Conservation (phyloP, 148 eudicot species). For the Nyssa sinensis region DNA sequence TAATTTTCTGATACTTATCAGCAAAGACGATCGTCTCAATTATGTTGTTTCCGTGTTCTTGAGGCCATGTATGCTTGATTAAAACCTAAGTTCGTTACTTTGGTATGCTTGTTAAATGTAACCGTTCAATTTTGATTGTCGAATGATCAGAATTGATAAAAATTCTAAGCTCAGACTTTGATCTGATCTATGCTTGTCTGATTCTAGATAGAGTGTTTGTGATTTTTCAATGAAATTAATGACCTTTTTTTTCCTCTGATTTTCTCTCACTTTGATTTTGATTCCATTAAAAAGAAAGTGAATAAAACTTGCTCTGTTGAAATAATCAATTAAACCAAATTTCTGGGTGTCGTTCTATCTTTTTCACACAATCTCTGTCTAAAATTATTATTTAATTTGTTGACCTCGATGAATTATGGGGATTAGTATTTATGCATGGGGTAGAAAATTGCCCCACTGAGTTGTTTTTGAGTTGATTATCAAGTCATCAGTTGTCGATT, state of each 20-base stretch:
- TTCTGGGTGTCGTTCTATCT: no score
- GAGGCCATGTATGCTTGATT: background rate
- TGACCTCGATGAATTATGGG: no score
- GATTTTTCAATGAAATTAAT: background rate
- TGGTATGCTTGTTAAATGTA: background rate
- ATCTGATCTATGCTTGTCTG: background rate
- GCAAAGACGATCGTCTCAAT: background rate
- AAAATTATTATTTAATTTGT: no score
- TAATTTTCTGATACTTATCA: background rate
- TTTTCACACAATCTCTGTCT: no score
- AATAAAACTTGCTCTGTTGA: no score
- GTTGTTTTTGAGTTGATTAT: background rate
- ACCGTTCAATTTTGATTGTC: background rate
- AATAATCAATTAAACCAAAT: no score
- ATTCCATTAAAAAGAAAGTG: no score
- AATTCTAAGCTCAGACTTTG: background rate
- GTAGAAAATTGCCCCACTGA: no score
- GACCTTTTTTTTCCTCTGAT: background rate
- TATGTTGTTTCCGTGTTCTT: background rate
- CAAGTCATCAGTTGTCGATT: no score
- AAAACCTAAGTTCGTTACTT: background rate
- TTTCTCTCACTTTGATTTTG: no score
- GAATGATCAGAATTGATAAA: background rate
- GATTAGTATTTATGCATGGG: no score
- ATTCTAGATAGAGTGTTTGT: background rate